Conservation (phyloP, 176 grass and related monocot genomes). For the Paspalum vaginatum region DNA sequence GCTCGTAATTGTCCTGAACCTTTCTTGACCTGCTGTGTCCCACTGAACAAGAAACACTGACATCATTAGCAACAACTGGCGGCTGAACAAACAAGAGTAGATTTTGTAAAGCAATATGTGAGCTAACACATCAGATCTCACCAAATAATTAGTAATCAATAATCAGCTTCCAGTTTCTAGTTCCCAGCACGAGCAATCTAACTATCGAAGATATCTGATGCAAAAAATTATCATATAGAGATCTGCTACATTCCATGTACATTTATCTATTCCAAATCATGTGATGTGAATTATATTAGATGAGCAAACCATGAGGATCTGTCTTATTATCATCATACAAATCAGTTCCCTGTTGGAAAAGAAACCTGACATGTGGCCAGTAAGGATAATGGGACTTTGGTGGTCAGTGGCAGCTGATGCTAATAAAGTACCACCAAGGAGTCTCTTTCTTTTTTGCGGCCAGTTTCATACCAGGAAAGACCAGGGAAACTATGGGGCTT, state of each 20-base stretch:
- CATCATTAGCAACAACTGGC: constrained; percentile 36
- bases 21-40: constrained; percentile 96
- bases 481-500: not conserved
- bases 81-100: constrained; percentile 17
- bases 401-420: not conserved
- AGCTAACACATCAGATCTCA: constrained; percentile 24
- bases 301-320: not conserved
- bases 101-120: constrained; percentile 32
- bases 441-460: not conserved
- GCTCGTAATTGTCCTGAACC: constrained; percentile 95
- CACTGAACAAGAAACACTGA: constrained; percentile 57
- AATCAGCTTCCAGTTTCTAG: not conserved
- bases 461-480: not conserved
- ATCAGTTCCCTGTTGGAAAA: not conserved
- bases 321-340: not conserved
- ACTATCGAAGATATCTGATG: not conserved
- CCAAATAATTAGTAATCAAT: constrained; percentile 25
- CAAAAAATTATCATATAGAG: not conserved
- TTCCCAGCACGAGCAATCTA: constrained; percentile 8
- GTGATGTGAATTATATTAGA: not conserved
- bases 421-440: not conserved
- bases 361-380: not conserved
- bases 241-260: not conserved
- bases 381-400: not conserved
- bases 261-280: not conserved